Evolutionary conservation across 2,329 filamentous ascomycete genomes (phyloP), one percentile per base, ranked within the genome.

Genomic region (Escovopsis sp.): DNA sequence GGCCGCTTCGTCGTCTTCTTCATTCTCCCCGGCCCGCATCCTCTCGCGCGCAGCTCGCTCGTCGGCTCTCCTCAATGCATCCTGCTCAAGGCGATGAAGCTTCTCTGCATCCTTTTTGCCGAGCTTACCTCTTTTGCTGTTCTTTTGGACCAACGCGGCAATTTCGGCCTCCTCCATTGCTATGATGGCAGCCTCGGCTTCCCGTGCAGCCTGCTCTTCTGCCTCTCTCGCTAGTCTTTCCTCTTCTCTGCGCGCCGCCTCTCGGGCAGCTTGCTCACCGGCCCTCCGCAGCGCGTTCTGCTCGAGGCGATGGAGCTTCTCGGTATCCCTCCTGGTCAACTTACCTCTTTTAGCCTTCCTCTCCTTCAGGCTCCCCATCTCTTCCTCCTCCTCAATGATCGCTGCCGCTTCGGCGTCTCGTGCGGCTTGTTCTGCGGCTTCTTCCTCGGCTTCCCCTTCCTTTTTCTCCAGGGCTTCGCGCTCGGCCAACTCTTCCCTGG

Each of bases 21-120:
- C 45, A 50, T 49, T 70, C 59, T 9, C 56, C 54, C 39, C 48
- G 49, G 39, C 53, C 51, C n/a, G 56, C 57, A 38, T 57, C 51
- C 35, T 59, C 20, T 20, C 56, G 15, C 52, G 53, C n/a, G 53
- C 56, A 33, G 48, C 54, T 16, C 56, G 53, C 38, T 57, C 53
- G 20, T 50, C 48, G 2, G 45, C 45, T 37, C 54, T 46, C 42
- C 44, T 47, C 27, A 39, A 37, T 9, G 45, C 47, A 25, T 50
- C 52, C 38, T 49, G 52, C 15, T 48, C 55, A 25, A 48, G 50
- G 33, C 44, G 34, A 39, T 43, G 50, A 38, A 49, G 50, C 37
- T 48, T 66, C 43, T 58, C 57, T 10, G 44, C 51, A 40, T 56
- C 53, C 35, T 51, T 54, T 35, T 46, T 56, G 7, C 39, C 44